Evolutionary conservation across 2,329 filamentous ascomycete species (phyloP).

Genomic region (Stylonectria norvegica): DNA sequence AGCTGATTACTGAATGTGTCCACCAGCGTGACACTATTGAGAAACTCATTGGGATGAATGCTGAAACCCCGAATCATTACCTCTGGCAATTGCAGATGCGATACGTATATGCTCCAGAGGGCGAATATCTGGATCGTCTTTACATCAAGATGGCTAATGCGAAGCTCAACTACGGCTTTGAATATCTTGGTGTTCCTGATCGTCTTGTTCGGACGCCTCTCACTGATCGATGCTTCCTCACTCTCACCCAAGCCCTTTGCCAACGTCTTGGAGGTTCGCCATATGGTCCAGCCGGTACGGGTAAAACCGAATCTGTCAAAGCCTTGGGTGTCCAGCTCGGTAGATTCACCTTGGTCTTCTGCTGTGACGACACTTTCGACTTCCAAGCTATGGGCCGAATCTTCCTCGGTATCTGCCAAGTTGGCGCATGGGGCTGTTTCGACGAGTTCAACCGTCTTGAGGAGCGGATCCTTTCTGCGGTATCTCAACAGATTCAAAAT

Average conservation of each 20-base stretch:
- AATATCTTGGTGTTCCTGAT: constrained; percentile 95
- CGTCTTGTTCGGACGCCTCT: constrained; percentile 94
- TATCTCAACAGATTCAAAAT: constrained; percentile 99
- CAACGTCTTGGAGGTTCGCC: constrained; percentile 95
- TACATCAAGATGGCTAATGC: constrained; percentile 97
- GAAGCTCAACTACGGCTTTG: constrained; percentile 91
- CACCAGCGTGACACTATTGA: constrained; percentile 94
- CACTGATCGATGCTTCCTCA: constrained; percentile 97
- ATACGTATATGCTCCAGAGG: constrained; percentile 80
- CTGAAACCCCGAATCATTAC: constrained; percentile 74
- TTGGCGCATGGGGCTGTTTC: constrained; percentile 99
- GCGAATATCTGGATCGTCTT: constrained; percentile 77
- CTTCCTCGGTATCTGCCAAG: constrained; percentile 97
- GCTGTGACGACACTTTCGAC: constrained; percentile 98
- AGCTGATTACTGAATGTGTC: constrained; percentile 97
- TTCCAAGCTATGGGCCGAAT: constrained; percentile 99
- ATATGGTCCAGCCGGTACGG: constrained; percentile 94
- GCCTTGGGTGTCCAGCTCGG: constrained; percentile 94
- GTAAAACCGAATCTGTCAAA: constrained; percentile 99
- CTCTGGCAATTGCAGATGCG: constrained; percentile 97
- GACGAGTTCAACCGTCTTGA: constrained; percentile 99
- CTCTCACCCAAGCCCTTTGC: constrained; percentile 90
- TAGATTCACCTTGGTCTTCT: constrained; percentile 97
- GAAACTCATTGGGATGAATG: constrained; percentile 74
- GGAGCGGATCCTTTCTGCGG: constrained; percentile 93